Conservation (phyloP, 73 alveolate genomes). For the Uronychia binucleata region DNA sequence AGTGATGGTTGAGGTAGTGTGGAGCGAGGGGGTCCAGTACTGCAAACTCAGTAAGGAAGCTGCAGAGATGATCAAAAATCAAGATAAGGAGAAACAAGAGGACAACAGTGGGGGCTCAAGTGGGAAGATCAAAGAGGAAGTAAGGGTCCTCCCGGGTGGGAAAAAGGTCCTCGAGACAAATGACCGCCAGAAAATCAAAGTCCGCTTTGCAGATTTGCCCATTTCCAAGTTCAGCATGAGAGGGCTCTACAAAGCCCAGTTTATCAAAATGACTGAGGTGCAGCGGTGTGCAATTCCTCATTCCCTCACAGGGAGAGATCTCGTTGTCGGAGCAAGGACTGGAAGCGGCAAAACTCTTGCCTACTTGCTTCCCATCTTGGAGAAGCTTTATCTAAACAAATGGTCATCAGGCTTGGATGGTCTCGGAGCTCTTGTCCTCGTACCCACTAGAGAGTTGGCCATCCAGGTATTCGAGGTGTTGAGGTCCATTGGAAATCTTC, state of each 20-base stretch:
- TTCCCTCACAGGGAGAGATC: conserved; percentile 87
- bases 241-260: conserved; percentile 78
- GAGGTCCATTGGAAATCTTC: conserved; percentile 70
- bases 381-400: conserved; percentile 67
- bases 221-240: conserved; percentile 66
- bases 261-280: conserved; percentile 90
- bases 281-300: conserved; percentile 94
- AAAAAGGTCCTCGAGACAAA: conserved; percentile 49
- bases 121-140: neutral
- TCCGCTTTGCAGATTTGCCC: conserved; percentile 81
- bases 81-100: conserved; percentile 4
- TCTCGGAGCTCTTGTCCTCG: conserved; percentile 78
- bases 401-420: conserved; percentile 77
- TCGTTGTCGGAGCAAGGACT: conserved; percentile 87
- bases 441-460: conserved; percentile 94
- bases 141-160: neutral
- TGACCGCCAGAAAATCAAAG: conserved; percentile 60
- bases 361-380: conserved; percentile 77
- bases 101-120: neutral
- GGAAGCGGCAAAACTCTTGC: conserved; percentile 93
- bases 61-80: neutral
- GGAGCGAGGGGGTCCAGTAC: conserved; percentile 6
- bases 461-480: conserved; percentile 83
- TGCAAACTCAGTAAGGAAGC: conserved; percentile 3
- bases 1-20: no score